These are phyloP conservation scores for Paraphoma sp. DNA, from an alignment of 2,329 filamentous ascomycete species.

Conservation along the genomic window DNA sequence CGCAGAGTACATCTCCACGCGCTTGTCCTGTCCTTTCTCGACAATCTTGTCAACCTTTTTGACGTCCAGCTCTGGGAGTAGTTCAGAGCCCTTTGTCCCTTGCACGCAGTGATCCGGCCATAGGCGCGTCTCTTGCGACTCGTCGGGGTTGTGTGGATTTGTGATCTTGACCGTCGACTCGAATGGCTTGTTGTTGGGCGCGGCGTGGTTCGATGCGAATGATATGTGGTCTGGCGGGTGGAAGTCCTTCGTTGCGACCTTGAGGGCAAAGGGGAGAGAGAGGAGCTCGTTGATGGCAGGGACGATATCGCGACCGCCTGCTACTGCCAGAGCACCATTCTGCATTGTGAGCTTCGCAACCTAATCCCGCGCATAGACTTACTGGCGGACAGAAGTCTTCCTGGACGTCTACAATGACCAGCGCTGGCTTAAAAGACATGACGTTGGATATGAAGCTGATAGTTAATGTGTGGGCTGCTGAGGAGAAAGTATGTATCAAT, in stretches of 20 bases:
- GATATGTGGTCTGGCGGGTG: slow-evolving; percentile 86
- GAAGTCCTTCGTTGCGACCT: slow-evolving; percentile 90
- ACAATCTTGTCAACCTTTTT: slow-evolving; percentile 69
- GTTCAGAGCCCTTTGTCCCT: slow-evolving; percentile 71
- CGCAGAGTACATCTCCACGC: slow-evolving; percentile 92
- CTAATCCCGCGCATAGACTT: slow-evolving; percentile 41
- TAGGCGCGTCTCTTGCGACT: slow-evolving; percentile 71
- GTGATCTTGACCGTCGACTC: slow-evolving; percentile 67
- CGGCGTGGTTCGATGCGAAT: slow-evolving; percentile 79
- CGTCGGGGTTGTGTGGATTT: slow-evolving; percentile 69
- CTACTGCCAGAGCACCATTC: slow-evolving; percentile 86
- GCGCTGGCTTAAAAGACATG: slow-evolving; percentile 56
- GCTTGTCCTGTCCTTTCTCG: slow-evolving; percentile 76
- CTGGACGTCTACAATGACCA: slow-evolving; percentile 85
- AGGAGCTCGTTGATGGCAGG: slow-evolving; percentile 78
- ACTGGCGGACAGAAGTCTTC: slow-evolving; percentile 95
- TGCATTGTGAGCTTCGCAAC: slow-evolving; percentile 47
- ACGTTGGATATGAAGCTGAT: background rate
- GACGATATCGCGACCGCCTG: slow-evolving; percentile 72
- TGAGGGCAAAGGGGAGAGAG: slow-evolving; percentile 71
- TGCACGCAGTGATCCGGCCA: slow-evolving; percentile 95
- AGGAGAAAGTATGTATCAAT: too few relatives aligned
- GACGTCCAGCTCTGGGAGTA: slow-evolving; percentile 74
- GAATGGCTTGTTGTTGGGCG: slow-evolving; percentile 71
- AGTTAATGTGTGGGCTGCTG: background rate